These are phyloP conservation scores for Ogataea sp. DNA, from an alignment of 805 yeast genomes.

Conservation along the genomic window DNA sequence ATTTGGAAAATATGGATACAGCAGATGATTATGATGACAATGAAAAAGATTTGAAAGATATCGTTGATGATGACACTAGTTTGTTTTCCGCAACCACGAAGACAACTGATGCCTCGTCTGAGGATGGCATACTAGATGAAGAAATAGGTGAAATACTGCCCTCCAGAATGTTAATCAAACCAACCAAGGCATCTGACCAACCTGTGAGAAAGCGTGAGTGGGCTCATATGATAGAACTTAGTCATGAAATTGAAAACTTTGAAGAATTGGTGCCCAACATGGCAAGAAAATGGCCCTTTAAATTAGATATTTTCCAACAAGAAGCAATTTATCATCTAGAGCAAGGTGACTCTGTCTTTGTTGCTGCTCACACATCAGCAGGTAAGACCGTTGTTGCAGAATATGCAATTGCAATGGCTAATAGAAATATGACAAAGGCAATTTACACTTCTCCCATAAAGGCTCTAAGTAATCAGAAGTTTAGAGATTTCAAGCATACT, in stretches of 20 bases:
- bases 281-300: slow-evolving; percentile 93
- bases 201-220: slow-evolving; percentile 42
- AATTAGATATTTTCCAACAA: slow-evolving; percentile 89
- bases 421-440: slow-evolving; percentile 91
- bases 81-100: too few relatives aligned
- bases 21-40: slow-evolving; percentile 5
- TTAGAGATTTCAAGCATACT: slow-evolving; percentile 75
- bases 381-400: slow-evolving; percentile 99
- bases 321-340: slow-evolving; percentile 96
- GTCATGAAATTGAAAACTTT: slow-evolving; percentile 78
- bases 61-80: too few relatives aligned
- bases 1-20: slow-evolving; percentile 3
- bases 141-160: slow-evolving; percentile 24
- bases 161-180: slow-evolving; percentile 6
- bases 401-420: slow-evolving; percentile 96
- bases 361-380: slow-evolving; percentile 98
- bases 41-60: too few relatives aligned
- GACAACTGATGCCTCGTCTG: slow-evolving; percentile 29
- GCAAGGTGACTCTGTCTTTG: slow-evolving; percentile 97
- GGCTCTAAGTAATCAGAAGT: slow-evolving; percentile 84
- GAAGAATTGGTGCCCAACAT: slow-evolving; percentile 84
- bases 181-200: slow-evolving; percentile 3
- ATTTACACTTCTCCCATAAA: slow-evolving; percentile 95
- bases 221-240: slow-evolving; percentile 93
- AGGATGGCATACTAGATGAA: slow-evolving; percentile 11